Evolutionary conservation across 139 green algal species (phyloP), one percentile per base, ranked within the genome.

Genomic region (Haematococcus sp.): DNA sequence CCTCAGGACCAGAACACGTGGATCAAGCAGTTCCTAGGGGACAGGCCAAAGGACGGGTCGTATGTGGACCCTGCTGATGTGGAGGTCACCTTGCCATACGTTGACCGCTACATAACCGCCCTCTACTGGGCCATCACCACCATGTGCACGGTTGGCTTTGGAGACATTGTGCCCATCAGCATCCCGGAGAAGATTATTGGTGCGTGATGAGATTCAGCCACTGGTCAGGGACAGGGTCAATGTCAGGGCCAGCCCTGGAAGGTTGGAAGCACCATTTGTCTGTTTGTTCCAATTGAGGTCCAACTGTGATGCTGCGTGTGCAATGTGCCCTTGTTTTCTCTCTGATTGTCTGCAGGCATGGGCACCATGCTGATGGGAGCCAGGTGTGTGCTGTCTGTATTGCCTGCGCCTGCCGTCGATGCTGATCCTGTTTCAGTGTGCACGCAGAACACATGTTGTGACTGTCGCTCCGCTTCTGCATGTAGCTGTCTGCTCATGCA

Each of bases 71-170:
- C n/a, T 49, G 40, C 7, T 7, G 11, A 49, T 49, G 40, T 7
- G 7, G 40, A 49, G 40, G 40, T 49, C 40, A 49, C 40, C 40
- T 19, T 49, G 40, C 40, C 40, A 11, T 19, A 49, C 11, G 40
- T 11, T 49, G 40, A 70, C 0, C 52, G 70, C 34, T 90, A 90
- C 64, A 72, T 88, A 15, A 79, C 71, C 23, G 32, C 82, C 5
- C 28, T 90, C 33, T 90, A 90, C 63, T 90, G 76, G 76, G 52
- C 69, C 2, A 59, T 86, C 25, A 79, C 78, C 2, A 90, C 85
- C 22, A 82, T 88, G 71, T 70, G 76, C 7, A 88, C 85, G 20
- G 82, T 90, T 25, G 85, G 85, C 5, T 90, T 84, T 58, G 84
- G 85, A 44, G 76, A 88, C 67, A 75, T 81, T 61, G 65, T 64